These are phyloP conservation scores for Paramecium octaurelia DNA, from an alignment of 73 alveolate genomes.

Conservation along the genomic window DNA sequence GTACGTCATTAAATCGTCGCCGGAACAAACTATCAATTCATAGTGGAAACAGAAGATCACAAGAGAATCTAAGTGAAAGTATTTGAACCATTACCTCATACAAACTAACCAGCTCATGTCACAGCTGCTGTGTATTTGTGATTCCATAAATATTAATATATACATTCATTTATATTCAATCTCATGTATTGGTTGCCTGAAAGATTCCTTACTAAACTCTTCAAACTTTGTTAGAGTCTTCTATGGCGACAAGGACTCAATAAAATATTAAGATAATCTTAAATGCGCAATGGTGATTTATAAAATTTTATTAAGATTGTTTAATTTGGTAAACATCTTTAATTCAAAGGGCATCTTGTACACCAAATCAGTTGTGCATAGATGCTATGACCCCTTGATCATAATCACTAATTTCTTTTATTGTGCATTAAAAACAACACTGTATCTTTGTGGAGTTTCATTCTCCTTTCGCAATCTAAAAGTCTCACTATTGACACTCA, in stretches of 20 bases:
- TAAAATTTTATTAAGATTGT: neutral
- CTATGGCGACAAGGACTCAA: neutral
- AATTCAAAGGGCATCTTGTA: constrained; percentile 23
- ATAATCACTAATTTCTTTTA: neutral
- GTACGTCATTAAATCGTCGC: constrained; percentile 46
- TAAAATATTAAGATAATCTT: neutral
- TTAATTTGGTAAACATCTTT: neutral
- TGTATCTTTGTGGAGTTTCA: constrained; percentile 28
- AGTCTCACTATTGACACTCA: neutral
- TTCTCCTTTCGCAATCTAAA: constrained; percentile 7
- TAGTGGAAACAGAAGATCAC: neutral
- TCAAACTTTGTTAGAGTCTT: neutral
- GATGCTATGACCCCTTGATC: constrained; percentile 37
- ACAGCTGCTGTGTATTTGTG: constrained; percentile 7
- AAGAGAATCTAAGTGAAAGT: constrained; percentile 26
- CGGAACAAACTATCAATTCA: constrained; percentile 42
- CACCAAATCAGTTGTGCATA: neutral
- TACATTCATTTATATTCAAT: constrained; percentile 27
- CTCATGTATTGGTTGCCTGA: neutral
- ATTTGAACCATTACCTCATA: constrained; percentile 43
- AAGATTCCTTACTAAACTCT: neutral
- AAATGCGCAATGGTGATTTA: neutral
- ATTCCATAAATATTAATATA: neutral
- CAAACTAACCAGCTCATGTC: constrained; percentile 24
- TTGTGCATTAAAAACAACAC: neutral